These are phyloP conservation scores for Penicillium argentinense DNA, from an alignment of 495 filamentous ascomycete species.

Conservation along the genomic window DNA sequence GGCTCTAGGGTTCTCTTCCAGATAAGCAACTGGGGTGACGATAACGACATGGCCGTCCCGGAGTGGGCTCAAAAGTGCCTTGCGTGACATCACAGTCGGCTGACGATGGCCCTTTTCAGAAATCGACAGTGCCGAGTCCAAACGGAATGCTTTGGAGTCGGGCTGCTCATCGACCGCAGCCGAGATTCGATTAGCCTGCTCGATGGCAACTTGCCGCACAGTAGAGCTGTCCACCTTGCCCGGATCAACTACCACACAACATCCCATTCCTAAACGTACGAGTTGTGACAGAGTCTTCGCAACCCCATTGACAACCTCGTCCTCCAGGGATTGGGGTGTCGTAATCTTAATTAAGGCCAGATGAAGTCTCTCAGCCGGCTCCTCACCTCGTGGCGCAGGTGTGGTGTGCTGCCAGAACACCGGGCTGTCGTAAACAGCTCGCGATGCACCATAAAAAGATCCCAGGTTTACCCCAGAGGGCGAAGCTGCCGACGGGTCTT, in stretches of 20 bases:
- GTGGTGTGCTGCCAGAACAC: slow-evolving; percentile 56
- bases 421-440: slow-evolving; percentile 62
- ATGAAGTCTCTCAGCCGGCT: slow-evolving; percentile 56
- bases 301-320: slow-evolving; percentile 68
- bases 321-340: slow-evolving; percentile 65
- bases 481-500: slow-evolving; percentile 21
- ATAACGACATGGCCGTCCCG: slow-evolving; percentile 77
- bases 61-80: slow-evolving; percentile 67
- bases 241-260: slow-evolving; percentile 79
- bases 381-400: slow-evolving; percentile 31
- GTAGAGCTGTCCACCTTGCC: slow-evolving; percentile 33
- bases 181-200: slow-evolving; percentile 74
- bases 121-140: slow-evolving; percentile 64
- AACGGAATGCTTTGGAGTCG: slow-evolving; percentile 62
- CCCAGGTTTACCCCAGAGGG: slow-evolving; percentile 59
- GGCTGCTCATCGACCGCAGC: slow-evolving; percentile 67
- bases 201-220: slow-evolving; percentile 46
- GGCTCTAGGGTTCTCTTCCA: slow-evolving; percentile 54
- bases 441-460: slow-evolving; percentile 57
- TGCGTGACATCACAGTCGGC: slow-evolving; percentile 52
- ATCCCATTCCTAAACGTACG: slow-evolving; percentile 72
- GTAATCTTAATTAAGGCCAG: slow-evolving; percentile 85
- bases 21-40: slow-evolving; percentile 68
- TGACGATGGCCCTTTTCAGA: slow-evolving; percentile 25
- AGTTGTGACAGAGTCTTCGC: slow-evolving; percentile 83